Evolutionary conservation across 345 rosid species (phyloP).

Genomic region (Brassica incana): DNA sequence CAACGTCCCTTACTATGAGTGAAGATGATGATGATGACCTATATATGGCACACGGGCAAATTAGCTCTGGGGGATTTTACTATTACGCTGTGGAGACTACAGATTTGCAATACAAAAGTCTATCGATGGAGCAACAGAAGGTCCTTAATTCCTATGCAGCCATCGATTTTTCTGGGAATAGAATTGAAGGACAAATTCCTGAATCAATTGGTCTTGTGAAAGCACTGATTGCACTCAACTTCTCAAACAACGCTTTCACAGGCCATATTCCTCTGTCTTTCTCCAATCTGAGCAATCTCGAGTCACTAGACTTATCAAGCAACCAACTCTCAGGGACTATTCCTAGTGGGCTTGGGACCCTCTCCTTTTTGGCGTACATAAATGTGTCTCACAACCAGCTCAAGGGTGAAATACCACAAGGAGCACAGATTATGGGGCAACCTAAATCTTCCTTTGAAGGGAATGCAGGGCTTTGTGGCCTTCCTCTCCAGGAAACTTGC

Average conservation of each 20-base stretch:
- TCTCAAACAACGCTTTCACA: neutral
- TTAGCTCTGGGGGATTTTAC: too few species aligned
- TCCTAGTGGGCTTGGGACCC: neutral
- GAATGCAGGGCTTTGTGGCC: neutral
- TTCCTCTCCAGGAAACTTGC: neutral
- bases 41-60: too few species aligned
- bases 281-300: neutral
- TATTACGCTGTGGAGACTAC: too few species aligned
- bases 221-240: neutral
- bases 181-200: neutral
- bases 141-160: neutral
- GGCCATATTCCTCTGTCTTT: neutral
- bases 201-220: neutral
- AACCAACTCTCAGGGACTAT: neutral
- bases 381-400: neutral
- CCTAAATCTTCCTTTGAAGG: neutral
- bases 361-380: neutral
- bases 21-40: neutral
- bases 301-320: neutral
- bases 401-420: neutral
- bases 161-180: neutral
- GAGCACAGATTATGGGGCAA: neutral
- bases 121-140: neutral
- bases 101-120: neutral
- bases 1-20: neutral